phyloP scores from a whole-genome alignment of 2,329 filamentous ascomycete species.

The Triangularia verruculosa region DNA sequence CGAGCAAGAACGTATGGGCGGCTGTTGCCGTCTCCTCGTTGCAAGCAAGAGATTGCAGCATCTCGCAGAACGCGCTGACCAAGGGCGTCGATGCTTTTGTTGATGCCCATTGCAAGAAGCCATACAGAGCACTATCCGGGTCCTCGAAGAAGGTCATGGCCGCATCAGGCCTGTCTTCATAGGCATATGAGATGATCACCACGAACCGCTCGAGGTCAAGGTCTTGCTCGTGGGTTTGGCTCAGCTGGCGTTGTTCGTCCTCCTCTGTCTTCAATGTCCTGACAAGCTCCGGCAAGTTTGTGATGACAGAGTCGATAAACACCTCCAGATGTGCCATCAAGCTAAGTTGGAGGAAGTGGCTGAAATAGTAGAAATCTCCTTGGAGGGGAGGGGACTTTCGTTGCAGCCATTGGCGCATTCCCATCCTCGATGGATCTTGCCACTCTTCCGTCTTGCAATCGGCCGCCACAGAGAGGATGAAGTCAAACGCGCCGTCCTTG shows the following conservation, averaged over 20 bases:
- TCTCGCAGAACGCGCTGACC: slow-evolving; percentile 93
- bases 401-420: slow-evolving; percentile 78
- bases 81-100: slow-evolving; percentile 92
- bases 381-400: slow-evolving; percentile 71
- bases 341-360: slow-evolving; percentile 66
- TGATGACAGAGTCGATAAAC: slow-evolving; percentile 89
- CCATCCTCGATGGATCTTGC: slow-evolving; percentile 81
- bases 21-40: slow-evolving; percentile 78
- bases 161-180: slow-evolving; percentile 79
- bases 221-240: slow-evolving; percentile 63
- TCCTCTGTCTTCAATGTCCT: slow-evolving; percentile 83
- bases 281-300: slow-evolving; percentile 90
- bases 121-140: slow-evolving; percentile 86
- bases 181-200: slow-evolving; percentile 87
- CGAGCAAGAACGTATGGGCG: slow-evolving; percentile 84
- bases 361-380: slow-evolving; percentile 65
- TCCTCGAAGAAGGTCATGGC: slow-evolving; percentile 90
- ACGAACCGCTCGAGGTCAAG: slow-evolving; percentile 85
- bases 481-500: slow-evolving; percentile 88
- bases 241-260: slow-evolving; percentile 76
- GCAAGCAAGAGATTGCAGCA: slow-evolving; percentile 81
- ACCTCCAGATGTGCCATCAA: slow-evolving; percentile 80
- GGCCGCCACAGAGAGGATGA: slow-evolving; percentile 79
- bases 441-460: slow-evolving; percentile 79
- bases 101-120: slow-evolving; percentile 97